These are phyloP conservation scores for Hemisphaericaspora nanyangensis DNA, from an alignment of 805 yeast genomes.

Conservation along the genomic window DNA sequence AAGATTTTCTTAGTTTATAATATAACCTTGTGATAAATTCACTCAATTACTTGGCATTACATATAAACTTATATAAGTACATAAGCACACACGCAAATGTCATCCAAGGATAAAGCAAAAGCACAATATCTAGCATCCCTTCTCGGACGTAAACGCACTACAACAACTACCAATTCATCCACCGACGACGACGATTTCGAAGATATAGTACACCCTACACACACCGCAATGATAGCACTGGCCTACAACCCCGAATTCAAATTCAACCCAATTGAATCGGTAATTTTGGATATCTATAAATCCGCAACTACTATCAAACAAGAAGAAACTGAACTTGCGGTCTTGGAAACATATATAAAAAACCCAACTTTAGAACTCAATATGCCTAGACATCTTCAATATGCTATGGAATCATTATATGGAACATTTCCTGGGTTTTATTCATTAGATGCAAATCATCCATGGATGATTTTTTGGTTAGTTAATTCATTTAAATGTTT, in stretches of 20 bases:
- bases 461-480: conserved; percentile 90
- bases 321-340: conserved; percentile 22
- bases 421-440: conserved; percentile 48
- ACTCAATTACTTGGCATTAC: too few species aligned
- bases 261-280: not conserved
- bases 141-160: not conserved
- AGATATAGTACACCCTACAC: too few species aligned
- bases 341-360: conserved; percentile 13
- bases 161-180: not conserved
- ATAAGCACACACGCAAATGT: too few species aligned
- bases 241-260: not conserved
- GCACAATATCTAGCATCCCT: not conserved
- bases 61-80: too few species aligned
- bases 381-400: conserved; percentile 39
- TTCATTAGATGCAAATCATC: conserved; percentile 79
- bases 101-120: not conserved
- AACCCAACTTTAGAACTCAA: conserved; percentile 9
- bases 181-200: not conserved
- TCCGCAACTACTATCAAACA: conserved; percentile 39
- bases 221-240: not conserved
- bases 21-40: too few species aligned
- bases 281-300: conserved; percentile 16
- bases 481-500: conserved; percentile 41
- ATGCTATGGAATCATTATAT: conserved; percentile 37
- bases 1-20: too few species aligned